Evolutionary conservation across 1,284 basidiomycete genomes (phyloP).

Genomic region (Vanrija sp.): DNA sequence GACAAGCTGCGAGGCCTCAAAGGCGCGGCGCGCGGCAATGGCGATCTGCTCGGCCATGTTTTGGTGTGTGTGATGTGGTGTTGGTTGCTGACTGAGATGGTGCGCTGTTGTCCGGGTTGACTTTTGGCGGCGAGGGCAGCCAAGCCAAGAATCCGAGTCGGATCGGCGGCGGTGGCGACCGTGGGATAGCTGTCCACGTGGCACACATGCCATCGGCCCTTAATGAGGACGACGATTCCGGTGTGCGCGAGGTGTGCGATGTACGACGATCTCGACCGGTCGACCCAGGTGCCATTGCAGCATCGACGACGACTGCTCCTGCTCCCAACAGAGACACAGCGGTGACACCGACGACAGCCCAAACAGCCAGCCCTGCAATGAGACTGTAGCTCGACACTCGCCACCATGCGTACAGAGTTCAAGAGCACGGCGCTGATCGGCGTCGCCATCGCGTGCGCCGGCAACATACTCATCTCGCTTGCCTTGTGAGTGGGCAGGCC

Average conservation of each 20-base stretch:
- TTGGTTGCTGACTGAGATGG: neutral
- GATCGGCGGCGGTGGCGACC: neutral
- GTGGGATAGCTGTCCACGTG: slow-evolving; percentile 3
- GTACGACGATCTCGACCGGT: too few species aligned
- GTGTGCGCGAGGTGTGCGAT: too few species aligned
- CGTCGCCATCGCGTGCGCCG: slow-evolving; percentile 74
- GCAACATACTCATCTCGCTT: slow-evolving; percentile 83
- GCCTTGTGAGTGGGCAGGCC: slow-evolving; percentile 56
- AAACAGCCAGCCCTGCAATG: too few species aligned
- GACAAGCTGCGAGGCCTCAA: slow-evolving; percentile 78
- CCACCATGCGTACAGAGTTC: neutral
- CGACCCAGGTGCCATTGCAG: neutral
- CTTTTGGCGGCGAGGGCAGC: neutral
- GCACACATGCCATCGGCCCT: neutral
- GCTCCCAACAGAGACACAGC: neutral
- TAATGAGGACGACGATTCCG: too few species aligned
- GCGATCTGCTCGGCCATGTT: slow-evolving; percentile 58
- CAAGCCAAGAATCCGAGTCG: neutral
- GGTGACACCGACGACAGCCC: too few species aligned
- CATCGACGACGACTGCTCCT: neutral
- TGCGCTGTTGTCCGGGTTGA: neutral
- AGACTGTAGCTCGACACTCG: neutral
- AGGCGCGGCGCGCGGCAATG: slow-evolving; percentile 70
- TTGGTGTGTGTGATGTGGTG: neutral
- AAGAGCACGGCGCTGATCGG: slow-evolving; percentile 61